Evolutionary conservation across 805 yeast genomes (phyloP), one percentile per base, ranked within the genome.

Genomic region (Ogataea haglerorum): DNA sequence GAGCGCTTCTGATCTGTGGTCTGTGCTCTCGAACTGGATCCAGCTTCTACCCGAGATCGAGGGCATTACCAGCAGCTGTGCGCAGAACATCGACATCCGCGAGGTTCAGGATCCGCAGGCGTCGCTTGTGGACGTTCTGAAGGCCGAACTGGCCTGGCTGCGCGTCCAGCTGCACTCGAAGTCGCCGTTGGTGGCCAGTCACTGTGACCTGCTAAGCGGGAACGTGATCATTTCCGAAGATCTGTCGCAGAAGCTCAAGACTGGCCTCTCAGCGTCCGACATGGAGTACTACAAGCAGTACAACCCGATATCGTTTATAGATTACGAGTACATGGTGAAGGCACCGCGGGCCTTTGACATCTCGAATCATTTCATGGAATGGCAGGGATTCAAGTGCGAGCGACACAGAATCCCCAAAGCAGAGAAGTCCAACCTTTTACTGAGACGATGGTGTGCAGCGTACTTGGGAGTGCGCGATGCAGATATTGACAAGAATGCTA

Each of bases 381-480:
- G 90, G 88, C 93, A 84, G 57, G 93, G 93, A 2, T 83, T 82
- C 51, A 78, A 80, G 46, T 85, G 93, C 57, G 79, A 80, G 48
- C 69, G 73, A 17, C 58, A 68, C 10, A 72, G 73, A 7, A 80
- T 84, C 28, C 88, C 88, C 0, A 54, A 58, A 6, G 83, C 85
- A 2, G 42, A 67, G 0, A 47, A 44, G 7, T 42, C 54, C 3
- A 76, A 79, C 48, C 62, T 62, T 1, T 61, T 69, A 1, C 60
- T 82, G 55, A 64, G 75, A 3, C 59, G 60, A 22, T 84, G 91
- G 91, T 75, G 78, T 27, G 58, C 60, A 35, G 70, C 76, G 8
- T 84, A 84, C 52, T 62, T 84, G 28, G 61, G 67, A 31, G 53
- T 61, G 30, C 46, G 51, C 5, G 39, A 38, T 4, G 37, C 59